phyloP scores from a whole-genome alignment of 345 rosid species.

The Cardamine chenopodiifolia region DNA sequence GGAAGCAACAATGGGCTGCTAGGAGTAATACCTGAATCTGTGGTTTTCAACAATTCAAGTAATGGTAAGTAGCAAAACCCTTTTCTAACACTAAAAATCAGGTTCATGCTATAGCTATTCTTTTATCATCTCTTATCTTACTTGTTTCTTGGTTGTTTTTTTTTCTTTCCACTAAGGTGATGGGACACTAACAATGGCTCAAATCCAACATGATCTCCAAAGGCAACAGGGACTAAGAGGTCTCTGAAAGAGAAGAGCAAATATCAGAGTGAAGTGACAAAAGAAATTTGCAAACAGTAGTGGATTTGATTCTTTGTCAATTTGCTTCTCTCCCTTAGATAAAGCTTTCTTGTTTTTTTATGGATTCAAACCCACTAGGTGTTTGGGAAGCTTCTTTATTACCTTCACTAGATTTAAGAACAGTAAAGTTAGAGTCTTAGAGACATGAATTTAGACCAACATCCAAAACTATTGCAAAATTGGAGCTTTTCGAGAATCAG shows the following conservation, averaged over 20 bases:
- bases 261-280: neutral
- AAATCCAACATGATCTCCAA: neutral
- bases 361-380: neutral
- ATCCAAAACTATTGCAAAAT: conserved; percentile 3
- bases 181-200: neutral
- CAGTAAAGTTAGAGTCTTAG: neutral
- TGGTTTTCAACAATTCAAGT: conserved; percentile 4
- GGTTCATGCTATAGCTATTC: neutral
- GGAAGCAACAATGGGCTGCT: neutral
- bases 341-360: neutral
- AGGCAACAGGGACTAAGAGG: neutral
- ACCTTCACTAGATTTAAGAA: neutral
- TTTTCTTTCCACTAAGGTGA: neutral
- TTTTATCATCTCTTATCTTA: neutral
- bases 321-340: neutral
- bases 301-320: neutral
- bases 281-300: conserved; percentile 9
- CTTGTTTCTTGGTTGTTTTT: neutral
- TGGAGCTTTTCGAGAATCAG: neutral
- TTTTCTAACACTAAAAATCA: conserved; percentile 8
- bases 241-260: conserved; percentile 3
- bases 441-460: neutral
- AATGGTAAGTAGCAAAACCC: conserved; percentile 20
- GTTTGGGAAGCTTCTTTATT: conserved; percentile 3
- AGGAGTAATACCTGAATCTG: conserved; percentile 11